Evolutionary conservation across 2,329 filamentous ascomycete genomes (phyloP), one percentile per base, ranked within the genome.

Genomic region (Dactylellina cionopaga): DNA sequence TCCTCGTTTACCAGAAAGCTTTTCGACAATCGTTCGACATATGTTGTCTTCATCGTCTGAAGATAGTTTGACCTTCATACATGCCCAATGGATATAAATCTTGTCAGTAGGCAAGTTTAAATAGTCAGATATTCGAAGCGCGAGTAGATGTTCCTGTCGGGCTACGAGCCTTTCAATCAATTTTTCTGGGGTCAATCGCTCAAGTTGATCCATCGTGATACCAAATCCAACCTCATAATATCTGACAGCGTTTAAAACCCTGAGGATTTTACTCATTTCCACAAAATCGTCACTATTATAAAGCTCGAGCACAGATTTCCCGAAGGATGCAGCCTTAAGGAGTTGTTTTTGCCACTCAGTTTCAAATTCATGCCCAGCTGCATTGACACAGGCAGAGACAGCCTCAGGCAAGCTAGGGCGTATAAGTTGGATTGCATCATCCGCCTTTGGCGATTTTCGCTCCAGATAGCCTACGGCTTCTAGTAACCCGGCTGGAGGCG

Each of bases 251-350:
- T 97, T 98, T 49, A 99, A 84, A 0, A 99, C 93, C 13, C 95
- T 89, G 13, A 99, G 82, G 0, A 90, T 95, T 80, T 99, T 94
- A 76, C 92, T 96, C 89, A 97, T 98, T 74, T 98, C 94, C 59
- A 99, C 95, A 81, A 98, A 99, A 75, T 99, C 94, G 78, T 99
- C 95, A 78, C 93, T 97, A 80, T 95, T 97, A 81, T 98, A 99
- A 10, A 98, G 88, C 77, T 98, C 95, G 2, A 99, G 85, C 0
- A 98, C 95, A 0, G 95, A 98, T 80, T 99, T 99, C 73, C 95
- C 95, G 79, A 97, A 98, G 0, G 94, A 98, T 0, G 95, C 95
- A 4, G 95, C 95, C 79, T 96, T 96, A n/a, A 99, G 84, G 0
- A 99, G 84, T 76, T 96, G 88, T 79, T 98, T 99, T 79, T 99